A percentile compares a stretch with the other conserved stretches of the same genome.
Evolutionary conservation across 352 stramenopile genomes (phyloP).

Genomic region (Phytophthora meadii): DNA sequence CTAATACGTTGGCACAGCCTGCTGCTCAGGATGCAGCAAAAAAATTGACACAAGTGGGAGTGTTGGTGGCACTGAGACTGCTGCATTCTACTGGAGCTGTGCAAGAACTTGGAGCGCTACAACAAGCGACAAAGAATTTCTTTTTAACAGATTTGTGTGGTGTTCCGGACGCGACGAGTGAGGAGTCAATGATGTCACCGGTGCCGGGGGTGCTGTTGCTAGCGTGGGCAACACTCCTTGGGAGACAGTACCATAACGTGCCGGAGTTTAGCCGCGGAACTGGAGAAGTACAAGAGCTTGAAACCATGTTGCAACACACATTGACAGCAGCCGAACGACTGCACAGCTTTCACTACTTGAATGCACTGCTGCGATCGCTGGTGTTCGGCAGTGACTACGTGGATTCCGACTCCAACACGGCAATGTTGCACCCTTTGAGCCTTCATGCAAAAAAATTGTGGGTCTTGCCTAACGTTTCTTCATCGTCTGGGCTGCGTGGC

Average conservation of each 20-base stretch:
- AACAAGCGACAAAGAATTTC: slow-evolving; percentile 34
- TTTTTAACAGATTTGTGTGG: slow-evolving; percentile 39
- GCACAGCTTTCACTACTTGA: slow-evolving; percentile 66
- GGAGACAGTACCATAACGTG: slow-evolving; percentile 44
- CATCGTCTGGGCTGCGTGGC: slow-evolving; percentile 15
- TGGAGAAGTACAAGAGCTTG: slow-evolving; percentile 34
- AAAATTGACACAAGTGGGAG: slow-evolving; percentile 42
- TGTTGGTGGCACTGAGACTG: slow-evolving; percentile 44
- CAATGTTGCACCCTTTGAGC: slow-evolving; percentile 39
- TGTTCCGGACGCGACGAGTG: slow-evolving; percentile 5
- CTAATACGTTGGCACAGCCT: slow-evolving; percentile 28
- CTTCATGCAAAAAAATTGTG: slow-evolving; percentile 39
- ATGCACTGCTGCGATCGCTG: slow-evolving; percentile 51
- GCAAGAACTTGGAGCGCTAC: slow-evolving; percentile 27
- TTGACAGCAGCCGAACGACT: slow-evolving; percentile 48
- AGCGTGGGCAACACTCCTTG: slow-evolving; percentile 59
- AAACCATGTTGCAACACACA: slow-evolving; percentile 50
- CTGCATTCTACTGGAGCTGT: slow-evolving; percentile 31
- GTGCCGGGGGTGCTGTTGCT: slow-evolving; percentile 58
- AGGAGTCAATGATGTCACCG: slow-evolving; percentile 26
- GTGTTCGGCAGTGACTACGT: slow-evolving; percentile 41
- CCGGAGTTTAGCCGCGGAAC: slow-evolving; percentile 10
- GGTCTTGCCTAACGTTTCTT: slow-evolving; percentile 36
- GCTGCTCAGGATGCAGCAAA: slow-evolving; percentile 25
- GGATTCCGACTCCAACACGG: slow-evolving; percentile 13